phyloP scores from a whole-genome alignment of 108 stramenopile genomes.

The Craspedostauros australis region DNA sequence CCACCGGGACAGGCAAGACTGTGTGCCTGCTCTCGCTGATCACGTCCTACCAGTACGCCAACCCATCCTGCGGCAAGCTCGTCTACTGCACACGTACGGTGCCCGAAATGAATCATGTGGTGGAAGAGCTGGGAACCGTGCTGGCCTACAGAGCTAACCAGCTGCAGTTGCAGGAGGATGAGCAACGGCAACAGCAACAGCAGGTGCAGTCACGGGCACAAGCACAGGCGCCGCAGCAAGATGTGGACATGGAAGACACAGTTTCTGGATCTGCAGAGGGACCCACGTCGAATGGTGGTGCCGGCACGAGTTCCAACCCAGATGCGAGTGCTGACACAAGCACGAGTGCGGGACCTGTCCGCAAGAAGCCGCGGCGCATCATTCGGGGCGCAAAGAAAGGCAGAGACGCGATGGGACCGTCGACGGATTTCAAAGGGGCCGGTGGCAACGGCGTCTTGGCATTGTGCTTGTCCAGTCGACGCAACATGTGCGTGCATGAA shows the following conservation, averaged over 20 bases:
- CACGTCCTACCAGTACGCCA: conserved; percentile 94
- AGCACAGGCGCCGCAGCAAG: not conserved
- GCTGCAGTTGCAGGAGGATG: conserved; percentile 43
- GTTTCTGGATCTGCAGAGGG: not conserved
- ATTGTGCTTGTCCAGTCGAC: conserved; percentile 91
- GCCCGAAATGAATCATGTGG: conserved; percentile 98
- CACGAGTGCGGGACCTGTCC: not conserved
- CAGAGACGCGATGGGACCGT: conserved; percentile 55
- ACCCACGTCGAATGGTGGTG: not conserved
- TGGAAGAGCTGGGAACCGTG: conserved; percentile 95
- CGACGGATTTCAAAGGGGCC: conserved; percentile 51
- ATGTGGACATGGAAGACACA: conserved; percentile 31
- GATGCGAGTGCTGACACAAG: too few species aligned
- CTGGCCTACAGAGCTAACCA: conserved; percentile 80
- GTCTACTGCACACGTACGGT: conserved; percentile 99
- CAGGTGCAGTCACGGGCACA: not conserved
- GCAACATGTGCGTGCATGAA: conserved; percentile 98
- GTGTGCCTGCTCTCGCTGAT: conserved; percentile 92
- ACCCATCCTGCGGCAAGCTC: conserved; percentile 90
- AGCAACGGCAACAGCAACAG: conserved; percentile 1
- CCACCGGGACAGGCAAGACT: conserved; percentile 82
- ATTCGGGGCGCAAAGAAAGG: conserved; percentile 16
- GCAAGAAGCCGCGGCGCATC: conserved; percentile 33
- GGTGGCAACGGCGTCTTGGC: conserved; percentile 84
- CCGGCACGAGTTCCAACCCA: conserved; percentile 1